phyloP scores from a whole-genome alignment of 352 stramenopile species.

The Phytophthora sp. region DNA sequence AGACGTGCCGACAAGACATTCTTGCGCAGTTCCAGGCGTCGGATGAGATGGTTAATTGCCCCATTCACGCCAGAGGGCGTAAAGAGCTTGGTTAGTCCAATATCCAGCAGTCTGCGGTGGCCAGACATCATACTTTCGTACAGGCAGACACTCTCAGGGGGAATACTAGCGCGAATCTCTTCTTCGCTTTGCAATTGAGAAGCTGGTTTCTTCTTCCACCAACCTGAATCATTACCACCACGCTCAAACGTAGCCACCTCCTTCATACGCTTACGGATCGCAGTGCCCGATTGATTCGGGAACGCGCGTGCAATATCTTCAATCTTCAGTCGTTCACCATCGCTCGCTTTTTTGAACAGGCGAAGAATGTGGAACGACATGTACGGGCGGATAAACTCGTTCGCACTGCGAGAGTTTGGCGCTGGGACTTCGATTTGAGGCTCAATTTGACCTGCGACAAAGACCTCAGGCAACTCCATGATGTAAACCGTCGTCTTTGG shows the following conservation, averaged over 20 bases:
- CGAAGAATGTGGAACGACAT: constrained; percentile 88
- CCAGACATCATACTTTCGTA: constrained; percentile 91
- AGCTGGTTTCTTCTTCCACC: constrained; percentile 83
- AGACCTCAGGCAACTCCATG: constrained; percentile 81
- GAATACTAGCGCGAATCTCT: constrained; percentile 75
- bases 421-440: constrained; percentile 85
- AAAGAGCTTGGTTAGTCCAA: constrained; percentile 83
- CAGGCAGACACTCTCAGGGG: constrained; percentile 81
- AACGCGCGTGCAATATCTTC: constrained; percentile 85
- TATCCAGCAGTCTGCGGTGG: constrained; percentile 78
- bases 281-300: constrained; percentile 79
- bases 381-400: constrained; percentile 88
- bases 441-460: constrained; percentile 80
- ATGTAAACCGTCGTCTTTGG: constrained; percentile 76
- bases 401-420: constrained; percentile 78
- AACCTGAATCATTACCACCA: constrained; percentile 81
- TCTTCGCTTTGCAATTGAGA: constrained; percentile 75
- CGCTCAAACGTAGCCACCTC: constrained; percentile 87
- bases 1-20: constrained; percentile 56
- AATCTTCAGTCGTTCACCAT: constrained; percentile 83
- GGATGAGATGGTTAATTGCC: constrained; percentile 76
- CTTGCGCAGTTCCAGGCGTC: constrained; percentile 75
- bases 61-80: constrained; percentile 73
- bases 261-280: constrained; percentile 88
- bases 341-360: constrained; percentile 84